Conservation (phyloP, 768 basidiomycete species). For the Mycena maculata region DNA sequence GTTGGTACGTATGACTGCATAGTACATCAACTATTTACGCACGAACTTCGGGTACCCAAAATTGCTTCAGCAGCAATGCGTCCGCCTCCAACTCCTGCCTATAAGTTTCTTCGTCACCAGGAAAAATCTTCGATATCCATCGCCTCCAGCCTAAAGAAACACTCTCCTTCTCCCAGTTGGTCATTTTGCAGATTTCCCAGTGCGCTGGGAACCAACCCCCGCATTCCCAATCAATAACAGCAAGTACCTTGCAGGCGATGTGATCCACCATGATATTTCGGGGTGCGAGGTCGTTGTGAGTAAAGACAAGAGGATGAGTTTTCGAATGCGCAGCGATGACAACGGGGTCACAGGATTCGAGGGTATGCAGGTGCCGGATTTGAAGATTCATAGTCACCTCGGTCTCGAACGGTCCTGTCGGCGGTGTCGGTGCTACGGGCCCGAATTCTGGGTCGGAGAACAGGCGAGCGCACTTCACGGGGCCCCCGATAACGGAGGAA, state of each 20-base stretch:
- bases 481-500: conserved; percentile 16
- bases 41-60: conserved; percentile 5
- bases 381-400: conserved; percentile 18
- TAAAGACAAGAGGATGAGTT: conserved; percentile 30
- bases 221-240: conserved; percentile 45
- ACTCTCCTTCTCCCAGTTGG: conserved; percentile 12
- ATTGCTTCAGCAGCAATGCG: conserved; percentile 5
- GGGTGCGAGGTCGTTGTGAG: conserved; percentile 40
- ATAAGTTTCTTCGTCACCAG: conserved; percentile 1
- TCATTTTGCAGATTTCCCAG: conserved; percentile 36
- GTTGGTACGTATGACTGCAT: too few species aligned
- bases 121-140: conserved; percentile 15
- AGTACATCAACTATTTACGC: too few species aligned
- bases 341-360: conserved; percentile 6
- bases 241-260: conserved; percentile 31
- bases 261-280: conserved; percentile 41
- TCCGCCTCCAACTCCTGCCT: conserved; percentile 15
- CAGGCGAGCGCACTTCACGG: conserved; percentile 17
- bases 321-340: conserved; percentile 1
- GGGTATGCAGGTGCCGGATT: conserved; percentile 8
- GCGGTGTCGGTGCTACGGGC: conserved; percentile 7
- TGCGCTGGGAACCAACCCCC: conserved; percentile 42
- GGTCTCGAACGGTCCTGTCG: conserved; percentile 11
- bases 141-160: conserved; percentile 5
- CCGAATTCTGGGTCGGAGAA: conserved; percentile 9